A percentile compares a stretch with the other conserved stretches of the same genome.
Evolutionary conservation across 2,329 filamentous ascomycete species (phyloP).

Genomic region (Fusarium torreyae): DNA sequence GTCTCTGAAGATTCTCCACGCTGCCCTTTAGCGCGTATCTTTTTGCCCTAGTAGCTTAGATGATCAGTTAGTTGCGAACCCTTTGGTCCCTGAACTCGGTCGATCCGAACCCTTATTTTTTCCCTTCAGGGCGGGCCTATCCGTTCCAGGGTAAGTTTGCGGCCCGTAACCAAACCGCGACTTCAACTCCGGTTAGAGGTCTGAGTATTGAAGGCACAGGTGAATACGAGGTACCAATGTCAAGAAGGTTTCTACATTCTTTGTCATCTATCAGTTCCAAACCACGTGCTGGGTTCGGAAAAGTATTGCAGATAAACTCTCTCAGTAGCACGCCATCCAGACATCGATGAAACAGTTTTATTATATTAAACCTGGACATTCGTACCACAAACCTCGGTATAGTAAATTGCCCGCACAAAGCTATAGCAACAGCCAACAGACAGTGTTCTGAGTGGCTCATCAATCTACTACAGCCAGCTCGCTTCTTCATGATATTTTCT

Average conservation of each 20-base stretch:
- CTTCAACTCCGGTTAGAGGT: background rate
- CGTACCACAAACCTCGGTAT: no score
- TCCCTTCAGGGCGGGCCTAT: slow-evolving; percentile 1
- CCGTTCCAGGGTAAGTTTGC: slow-evolving; percentile 15
- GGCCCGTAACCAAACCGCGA: slow-evolving; percentile 1
- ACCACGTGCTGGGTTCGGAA: background rate
- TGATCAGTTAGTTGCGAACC: background rate
- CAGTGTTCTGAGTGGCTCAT: no score
- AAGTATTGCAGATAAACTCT: no score
- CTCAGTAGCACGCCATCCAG: no score
- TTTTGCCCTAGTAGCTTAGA: background rate
- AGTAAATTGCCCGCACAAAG: no score
- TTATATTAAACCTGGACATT: no score
- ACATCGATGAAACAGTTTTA: no score
- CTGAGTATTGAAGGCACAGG: background rate
- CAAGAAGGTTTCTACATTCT: no score
- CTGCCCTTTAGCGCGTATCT: slow-evolving; percentile 9
- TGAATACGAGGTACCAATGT: background rate
- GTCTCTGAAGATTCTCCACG: slow-evolving; percentile 6
- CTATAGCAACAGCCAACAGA: no score
- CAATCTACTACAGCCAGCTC: no score
- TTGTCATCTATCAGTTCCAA: no score
- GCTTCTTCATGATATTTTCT: no score
- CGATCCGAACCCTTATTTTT: slow-evolving; percentile 14
- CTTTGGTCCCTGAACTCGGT: slow-evolving; percentile 14